Base-by-base conservation (phyloP, 768 basidiomycete genomes). In the Pleurotus tuber-regium region DNA sequence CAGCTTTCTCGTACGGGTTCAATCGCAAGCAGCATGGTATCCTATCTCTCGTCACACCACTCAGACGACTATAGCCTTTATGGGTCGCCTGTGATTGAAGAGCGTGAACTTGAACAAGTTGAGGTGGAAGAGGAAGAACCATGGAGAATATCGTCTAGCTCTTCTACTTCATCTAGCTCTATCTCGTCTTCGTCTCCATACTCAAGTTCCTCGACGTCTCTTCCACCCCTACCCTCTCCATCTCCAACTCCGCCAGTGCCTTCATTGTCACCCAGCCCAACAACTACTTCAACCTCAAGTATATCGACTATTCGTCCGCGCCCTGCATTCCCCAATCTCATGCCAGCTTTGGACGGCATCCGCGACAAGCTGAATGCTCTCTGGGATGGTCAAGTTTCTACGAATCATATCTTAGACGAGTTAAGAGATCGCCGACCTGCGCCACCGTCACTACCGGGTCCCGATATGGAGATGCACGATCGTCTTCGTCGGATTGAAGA, bases 401-500 rank as follows among this genome's bases (percentile, higher is more conserved):
- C 86, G 5, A 82, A 83, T 46, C 74, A 78, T 25, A 68, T 82
- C 53, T 65, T 94, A 29, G 80, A 87, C 51, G 79, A 84, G 21
- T 69, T 93, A 48, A 76, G 79, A 16, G 72, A 76, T 25, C 74
- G 77, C 12, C 31, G 41, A 16, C 66, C 73, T 39, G 56, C 63
- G n/a, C 68, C 69, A 4, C 63, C 58, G 19, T 70, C 75, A 24
- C 46, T 14, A 23, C 29, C 19, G 31, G 46, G 46, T 8, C 46
- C 46, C 9, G 78, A 61, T 67, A 72, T 61, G 46, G 78, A 61
- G 48, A 55, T 79, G 39, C 54, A 66, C 16, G 69, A 73, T 42
- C 73, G 77, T 14, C 57, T 82, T 38, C 54, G 57, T 23, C 67
- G 75, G 5, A 77, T 82, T 30, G 80, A 82, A 48, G 70, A 69